Conservation (phyloP, 148 eudicot species). For the Fagopyrum homotropicum region DNA sequence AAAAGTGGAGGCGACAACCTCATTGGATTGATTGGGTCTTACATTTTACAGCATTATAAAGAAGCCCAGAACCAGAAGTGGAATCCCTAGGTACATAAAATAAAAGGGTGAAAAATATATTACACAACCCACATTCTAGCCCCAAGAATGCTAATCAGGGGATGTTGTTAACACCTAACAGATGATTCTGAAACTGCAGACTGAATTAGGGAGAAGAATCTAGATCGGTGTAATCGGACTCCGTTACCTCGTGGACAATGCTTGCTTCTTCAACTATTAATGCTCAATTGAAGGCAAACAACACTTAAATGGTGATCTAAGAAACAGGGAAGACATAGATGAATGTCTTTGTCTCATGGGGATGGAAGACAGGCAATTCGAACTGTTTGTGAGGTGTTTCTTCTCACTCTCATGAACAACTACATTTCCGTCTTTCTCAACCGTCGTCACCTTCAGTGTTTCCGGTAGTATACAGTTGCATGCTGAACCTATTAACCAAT, state of each 20-base stretch:
- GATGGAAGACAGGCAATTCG: conserved; percentile 69
- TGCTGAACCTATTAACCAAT: conserved; percentile 42
- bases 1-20: neutral
- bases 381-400: conserved; percentile 50
- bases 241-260: neutral
- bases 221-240: neutral
- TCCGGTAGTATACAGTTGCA: conserved; percentile 76
- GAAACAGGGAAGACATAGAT: conserved; percentile 67
- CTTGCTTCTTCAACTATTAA: conserved; percentile 26
- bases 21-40: conserved; percentile 7
- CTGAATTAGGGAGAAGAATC: neutral
- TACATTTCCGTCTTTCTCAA: conserved; percentile 46
- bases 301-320: conserved; percentile 65
- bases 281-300: conserved; percentile 59
- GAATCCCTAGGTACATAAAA: neutral
- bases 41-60: neutral
- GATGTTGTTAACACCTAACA: conserved; percentile 2
- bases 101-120: neutral
- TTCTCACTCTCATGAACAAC: conserved; percentile 46
- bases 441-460: conserved; percentile 51
- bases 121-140: conserved; percentile 2
- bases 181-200: neutral
- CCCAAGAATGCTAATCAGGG: neutral
- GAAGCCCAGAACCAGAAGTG: conserved; percentile 10
- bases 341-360: conserved; percentile 69